These are phyloP conservation scores for Sindora glabra DNA, from an alignment of 306 rosid genomes.

Conservation along the genomic window DNA sequence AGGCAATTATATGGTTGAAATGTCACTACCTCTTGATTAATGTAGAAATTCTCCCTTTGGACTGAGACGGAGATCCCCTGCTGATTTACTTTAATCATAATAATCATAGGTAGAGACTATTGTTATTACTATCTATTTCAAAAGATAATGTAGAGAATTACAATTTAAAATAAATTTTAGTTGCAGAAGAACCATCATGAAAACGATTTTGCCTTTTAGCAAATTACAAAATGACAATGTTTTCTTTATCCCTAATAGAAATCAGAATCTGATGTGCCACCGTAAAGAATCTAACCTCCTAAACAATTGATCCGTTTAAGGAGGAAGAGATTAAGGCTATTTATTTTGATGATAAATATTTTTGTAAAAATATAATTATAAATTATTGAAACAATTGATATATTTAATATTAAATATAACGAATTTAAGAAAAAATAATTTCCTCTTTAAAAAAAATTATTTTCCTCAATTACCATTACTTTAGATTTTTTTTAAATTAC, in stretches of 20 bases:
- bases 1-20: constrained; percentile 29
- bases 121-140: neutral
- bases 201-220: neutral
- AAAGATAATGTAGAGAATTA: neutral
- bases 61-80: neutral
- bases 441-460: no score
- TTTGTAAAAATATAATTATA: no score
- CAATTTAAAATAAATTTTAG: neutral
- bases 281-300: neutral
- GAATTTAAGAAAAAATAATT: no score
- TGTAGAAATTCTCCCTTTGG: constrained; percentile 10
- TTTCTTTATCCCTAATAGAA: neutral
- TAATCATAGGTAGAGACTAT: neutral
- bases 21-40: constrained; percentile 47
- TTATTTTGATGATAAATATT: no score
- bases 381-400: no score
- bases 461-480: no score
- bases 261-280: neutral
- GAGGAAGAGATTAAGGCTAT: no score
- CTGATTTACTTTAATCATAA: neutral
- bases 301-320: no score
- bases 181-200: neutral
- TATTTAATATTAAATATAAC: no score
- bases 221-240: neutral
- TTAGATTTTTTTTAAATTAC: no score